Evolutionary conservation across 1,139 yeast species (phyloP).

Genomic region (Entelexis sorbosivorans): DNA sequence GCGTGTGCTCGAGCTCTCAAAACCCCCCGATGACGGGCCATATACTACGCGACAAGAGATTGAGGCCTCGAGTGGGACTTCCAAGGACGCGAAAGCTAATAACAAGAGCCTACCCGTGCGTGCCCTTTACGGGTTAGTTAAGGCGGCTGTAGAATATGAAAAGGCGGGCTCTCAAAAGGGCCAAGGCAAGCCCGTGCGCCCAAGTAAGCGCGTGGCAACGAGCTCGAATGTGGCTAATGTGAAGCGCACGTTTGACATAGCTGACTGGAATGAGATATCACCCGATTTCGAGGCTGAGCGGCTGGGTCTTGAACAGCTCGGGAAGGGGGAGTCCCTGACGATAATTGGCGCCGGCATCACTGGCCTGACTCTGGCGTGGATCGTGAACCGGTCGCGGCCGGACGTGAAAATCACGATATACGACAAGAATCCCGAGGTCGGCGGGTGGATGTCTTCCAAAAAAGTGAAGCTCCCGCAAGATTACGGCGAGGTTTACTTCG

Average conservation of each 20-base stretch:
- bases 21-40: conserved; percentile 23
- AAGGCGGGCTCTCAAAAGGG: not conserved
- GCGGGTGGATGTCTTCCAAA: conserved; percentile 68
- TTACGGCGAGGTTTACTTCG: conserved; percentile 22
- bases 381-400: conserved; percentile 49
- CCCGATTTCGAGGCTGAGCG: conserved; percentile 23
- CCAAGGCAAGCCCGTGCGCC: not conserved
- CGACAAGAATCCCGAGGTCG: conserved; percentile 47
- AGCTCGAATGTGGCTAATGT: not conserved
- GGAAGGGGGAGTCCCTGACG: conserved; percentile 25
- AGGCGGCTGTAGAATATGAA: conserved; percentile 7
- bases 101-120: not conserved
- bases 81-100: not conserved
- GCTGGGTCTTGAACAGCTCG: conserved; percentile 26
- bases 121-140: not conserved
- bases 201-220: not conserved
- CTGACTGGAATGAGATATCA: conserved; percentile 25
- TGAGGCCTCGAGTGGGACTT: not conserved
- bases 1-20: conserved; percentile 19
- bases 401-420: conserved; percentile 54
- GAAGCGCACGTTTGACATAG: not conserved
- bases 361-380: conserved; percentile 71
- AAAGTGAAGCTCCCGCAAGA: not conserved
- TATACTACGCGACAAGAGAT: conserved; percentile 13
- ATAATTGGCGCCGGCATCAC: conserved; percentile 81